Evolutionary conservation across 2,329 filamentous ascomycete genomes (phyloP).

Genomic region (Penicillium sp.): DNA sequence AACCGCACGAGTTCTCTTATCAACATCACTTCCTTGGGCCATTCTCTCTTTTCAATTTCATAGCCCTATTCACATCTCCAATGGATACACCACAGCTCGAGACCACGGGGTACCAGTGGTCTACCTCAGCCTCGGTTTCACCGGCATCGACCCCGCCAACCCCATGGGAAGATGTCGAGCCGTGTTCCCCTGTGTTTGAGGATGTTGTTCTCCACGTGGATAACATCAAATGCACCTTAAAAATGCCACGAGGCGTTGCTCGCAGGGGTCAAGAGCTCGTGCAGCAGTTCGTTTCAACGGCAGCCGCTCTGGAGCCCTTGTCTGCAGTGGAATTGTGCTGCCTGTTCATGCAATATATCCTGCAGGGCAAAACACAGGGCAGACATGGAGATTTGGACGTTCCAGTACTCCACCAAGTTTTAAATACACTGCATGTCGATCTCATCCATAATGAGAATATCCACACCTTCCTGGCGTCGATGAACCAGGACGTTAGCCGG

Average conservation of each 20-base stretch:
- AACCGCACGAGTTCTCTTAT: neutral
- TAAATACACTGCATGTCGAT: neutral
- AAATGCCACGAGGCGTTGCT: neutral
- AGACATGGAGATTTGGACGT: neutral
- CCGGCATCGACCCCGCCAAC: neutral
- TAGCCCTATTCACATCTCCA: neutral
- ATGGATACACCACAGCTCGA: neutral
- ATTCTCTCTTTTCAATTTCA: neutral
- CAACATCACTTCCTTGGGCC: neutral
- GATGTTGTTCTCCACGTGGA: neutral
- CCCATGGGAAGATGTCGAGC: neutral
- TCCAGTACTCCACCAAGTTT: neutral
- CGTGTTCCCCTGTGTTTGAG: neutral
- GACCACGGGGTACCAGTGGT: neutral
- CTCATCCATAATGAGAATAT: neutral
- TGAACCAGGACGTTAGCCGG: neutral
- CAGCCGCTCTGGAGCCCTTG: neutral
- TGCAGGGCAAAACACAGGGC: neutral
- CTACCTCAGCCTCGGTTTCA: neutral
- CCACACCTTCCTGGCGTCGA: neutral
- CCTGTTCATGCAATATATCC: neutral
- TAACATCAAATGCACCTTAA: neutral
- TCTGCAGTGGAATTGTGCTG: neutral
- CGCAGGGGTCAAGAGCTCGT: neutral
- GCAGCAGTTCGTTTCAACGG: slow-evolving; percentile 1